Base-by-base conservation (phyloP, 495 filamentous ascomycete species). In the Extremus antarcticus region DNA sequence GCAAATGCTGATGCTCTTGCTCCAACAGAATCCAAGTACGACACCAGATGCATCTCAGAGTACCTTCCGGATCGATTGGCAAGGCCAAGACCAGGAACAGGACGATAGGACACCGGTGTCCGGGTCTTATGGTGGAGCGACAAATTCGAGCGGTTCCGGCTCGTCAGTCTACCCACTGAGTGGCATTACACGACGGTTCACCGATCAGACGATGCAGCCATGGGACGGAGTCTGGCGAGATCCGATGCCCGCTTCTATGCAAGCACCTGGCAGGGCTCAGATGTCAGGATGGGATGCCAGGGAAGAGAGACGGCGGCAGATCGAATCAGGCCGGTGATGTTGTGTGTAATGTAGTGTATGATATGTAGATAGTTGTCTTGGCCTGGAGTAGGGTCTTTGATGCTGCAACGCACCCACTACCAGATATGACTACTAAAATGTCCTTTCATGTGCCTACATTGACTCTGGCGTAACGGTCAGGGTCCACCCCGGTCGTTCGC, bases 1-100 rank as follows among this genome's bases (percentile, higher is more conserved):
- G 56, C 65, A 71, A 58, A 71, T 71, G 68, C 62, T 64, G 43
- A 60, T 62, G 58, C 58, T 66, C 43, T 61, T 71, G 17, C 55
- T 66, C 40, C 61, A 56, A 53, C 54, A 61, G 25, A 43, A 52
- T 45, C 41, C 15, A 21, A 35, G 20, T 62, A 65, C 63, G 15
- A 54, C 59, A 8, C 58, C 57, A n/a, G 54, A 58, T 38, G 66
- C 65, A 2, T 61, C 66, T 35, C 64, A 66, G 41, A 56, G 55
- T 35, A 63, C 61, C 9, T 63, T 63, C 47, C 61, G 46, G 43
- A 63, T 63, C 23, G 61, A 63, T 40, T 56, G 53, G 53, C 56
- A 56, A 25, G 52, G 47, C 23, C 52, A 53, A 13, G 55, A 62
- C 23, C 17, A 52, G 16, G 55, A 62, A 22, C 17, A 52, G 16